Percentiles rank a stretch among this genome's conserved stretches.
Evolutionary conservation across 2,329 filamentous ascomycete genomes (phyloP).

Genomic region (Daldinia eschscholtzii): DNA sequence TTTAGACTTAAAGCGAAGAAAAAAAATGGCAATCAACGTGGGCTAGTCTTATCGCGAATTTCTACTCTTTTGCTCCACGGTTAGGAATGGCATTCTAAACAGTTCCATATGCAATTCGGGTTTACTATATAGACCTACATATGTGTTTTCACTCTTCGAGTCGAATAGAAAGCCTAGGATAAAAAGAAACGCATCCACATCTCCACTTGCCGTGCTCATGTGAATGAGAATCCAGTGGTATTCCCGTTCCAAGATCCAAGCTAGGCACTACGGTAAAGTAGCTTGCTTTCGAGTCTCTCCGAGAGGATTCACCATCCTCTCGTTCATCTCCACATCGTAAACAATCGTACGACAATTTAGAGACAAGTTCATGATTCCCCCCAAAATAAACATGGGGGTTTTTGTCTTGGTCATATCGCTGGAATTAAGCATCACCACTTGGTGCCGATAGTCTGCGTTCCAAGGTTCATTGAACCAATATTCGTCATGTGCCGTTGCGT

Average conservation of each 20-base stretch:
- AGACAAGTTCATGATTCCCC: constrained; percentile 37
- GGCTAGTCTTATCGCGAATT: constrained; percentile 28
- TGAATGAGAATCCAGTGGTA: constrained; percentile 41
- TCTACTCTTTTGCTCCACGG: constrained; percentile 23
- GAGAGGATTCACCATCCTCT: constrained; percentile 36
- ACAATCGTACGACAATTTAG: constrained; percentile 43
- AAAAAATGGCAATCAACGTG: constrained; percentile 27
- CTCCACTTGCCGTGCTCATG: constrained; percentile 42
- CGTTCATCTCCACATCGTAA: constrained; percentile 39
- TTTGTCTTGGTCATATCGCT: constrained; percentile 29
- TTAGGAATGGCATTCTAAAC: constrained; percentile 34
- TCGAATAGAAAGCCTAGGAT: constrained; percentile 21
- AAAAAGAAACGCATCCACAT: constrained; percentile 20
- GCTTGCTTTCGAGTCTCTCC: constrained; percentile 37
- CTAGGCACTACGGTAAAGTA: constrained; percentile 35
- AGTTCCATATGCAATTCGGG: constrained; percentile 33
- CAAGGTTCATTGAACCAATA: constrained; percentile 36
- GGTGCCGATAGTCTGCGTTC: constrained; percentile 28
- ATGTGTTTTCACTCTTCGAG: constrained; percentile 5
- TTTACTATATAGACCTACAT: constrained; percentile 21
- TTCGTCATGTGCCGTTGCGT: constrained; percentile 41
- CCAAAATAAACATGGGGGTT: constrained; percentile 36
- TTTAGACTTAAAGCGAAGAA: constrained; percentile 28
- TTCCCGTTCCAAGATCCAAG: constrained; percentile 39
- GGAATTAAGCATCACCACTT: constrained; percentile 35